phyloP scores from a whole-genome alignment of 345 rosid genomes.

The Gynandropsis gynandra region DNA sequence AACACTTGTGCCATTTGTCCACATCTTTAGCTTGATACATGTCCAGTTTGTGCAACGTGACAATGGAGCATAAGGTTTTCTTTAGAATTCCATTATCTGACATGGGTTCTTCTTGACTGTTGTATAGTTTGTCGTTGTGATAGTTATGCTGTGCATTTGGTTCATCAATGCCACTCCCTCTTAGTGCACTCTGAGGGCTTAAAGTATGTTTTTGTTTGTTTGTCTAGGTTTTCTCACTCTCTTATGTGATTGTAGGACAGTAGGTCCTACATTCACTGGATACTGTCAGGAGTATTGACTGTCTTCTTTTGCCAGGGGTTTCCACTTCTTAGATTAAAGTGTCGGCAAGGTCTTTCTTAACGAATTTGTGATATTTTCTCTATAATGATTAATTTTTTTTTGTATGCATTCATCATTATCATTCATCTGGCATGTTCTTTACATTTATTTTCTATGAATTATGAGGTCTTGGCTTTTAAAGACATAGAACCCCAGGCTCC shows the following conservation, averaged over 20 bases:
- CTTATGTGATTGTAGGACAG: not conserved
- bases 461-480: slow-evolving; percentile 78
- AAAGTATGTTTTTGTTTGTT: not conserved
- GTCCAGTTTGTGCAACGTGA: not conserved
- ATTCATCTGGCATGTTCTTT: not conserved
- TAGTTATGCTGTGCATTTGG: not conserved
- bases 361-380: not conserved
- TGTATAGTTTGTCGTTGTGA: not conserved
- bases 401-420: slow-evolving; percentile 9
- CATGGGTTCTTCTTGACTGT: not conserved
- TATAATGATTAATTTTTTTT: not conserved
- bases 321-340: not conserved
- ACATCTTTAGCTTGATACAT: not conserved
- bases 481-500: slow-evolving; percentile 86
- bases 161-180: not conserved
- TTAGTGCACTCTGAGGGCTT: not conserved
- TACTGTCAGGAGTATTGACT: slow-evolving; percentile 2
- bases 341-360: not conserved
- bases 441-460: slow-evolving; percentile 10
- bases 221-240: not conserved
- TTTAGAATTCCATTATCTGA: not conserved
- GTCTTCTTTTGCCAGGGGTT: slow-evolving; percentile 1
- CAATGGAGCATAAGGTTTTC: not conserved
- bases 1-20: too few species aligned
- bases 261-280: not conserved